Conservation (phyloP, 2,329 filamentous ascomycete species). For the Botrytis medusae region DNA sequence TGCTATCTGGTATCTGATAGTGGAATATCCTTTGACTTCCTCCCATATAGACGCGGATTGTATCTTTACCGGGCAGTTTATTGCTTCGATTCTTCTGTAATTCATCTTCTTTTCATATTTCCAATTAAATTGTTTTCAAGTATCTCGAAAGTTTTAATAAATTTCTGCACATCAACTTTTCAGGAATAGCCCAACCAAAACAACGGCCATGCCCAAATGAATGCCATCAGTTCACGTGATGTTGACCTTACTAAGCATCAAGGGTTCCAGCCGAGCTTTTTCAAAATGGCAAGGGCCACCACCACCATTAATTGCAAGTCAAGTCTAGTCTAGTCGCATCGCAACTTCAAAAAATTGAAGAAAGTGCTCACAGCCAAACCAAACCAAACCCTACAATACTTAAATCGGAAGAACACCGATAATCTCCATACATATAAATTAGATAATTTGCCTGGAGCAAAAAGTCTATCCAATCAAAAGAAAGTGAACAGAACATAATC, state of each 20-base stretch:
- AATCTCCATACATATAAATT: neutral
- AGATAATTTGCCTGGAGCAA: conserved; percentile 21
- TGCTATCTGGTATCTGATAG: neutral
- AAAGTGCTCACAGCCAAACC: conserved; percentile 7
- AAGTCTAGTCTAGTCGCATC: neutral
- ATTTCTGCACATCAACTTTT: neutral
- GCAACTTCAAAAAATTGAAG: conserved; percentile 14
- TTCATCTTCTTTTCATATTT: neutral
- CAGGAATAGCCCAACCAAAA: neutral
- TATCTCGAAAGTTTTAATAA: neutral
- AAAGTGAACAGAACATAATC: neutral
- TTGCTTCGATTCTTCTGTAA: neutral
- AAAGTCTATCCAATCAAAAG: neutral
- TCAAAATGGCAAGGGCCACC: conserved; percentile 14
- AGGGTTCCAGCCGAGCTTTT: conserved; percentile 16
- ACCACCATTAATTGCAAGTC: conserved; percentile 7
- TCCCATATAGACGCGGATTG: neutral
- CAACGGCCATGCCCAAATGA: neutral
- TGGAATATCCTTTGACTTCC: neutral
- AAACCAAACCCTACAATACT: neutral
- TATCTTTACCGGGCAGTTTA: no score
- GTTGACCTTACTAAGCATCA: fast-evolving
- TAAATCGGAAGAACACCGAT: neutral
- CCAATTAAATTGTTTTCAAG: neutral
- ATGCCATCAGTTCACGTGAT: neutral